Base-by-base conservation (phyloP, 2,329 filamentous ascomycete genomes). In the Scytalidium sp. region DNA sequence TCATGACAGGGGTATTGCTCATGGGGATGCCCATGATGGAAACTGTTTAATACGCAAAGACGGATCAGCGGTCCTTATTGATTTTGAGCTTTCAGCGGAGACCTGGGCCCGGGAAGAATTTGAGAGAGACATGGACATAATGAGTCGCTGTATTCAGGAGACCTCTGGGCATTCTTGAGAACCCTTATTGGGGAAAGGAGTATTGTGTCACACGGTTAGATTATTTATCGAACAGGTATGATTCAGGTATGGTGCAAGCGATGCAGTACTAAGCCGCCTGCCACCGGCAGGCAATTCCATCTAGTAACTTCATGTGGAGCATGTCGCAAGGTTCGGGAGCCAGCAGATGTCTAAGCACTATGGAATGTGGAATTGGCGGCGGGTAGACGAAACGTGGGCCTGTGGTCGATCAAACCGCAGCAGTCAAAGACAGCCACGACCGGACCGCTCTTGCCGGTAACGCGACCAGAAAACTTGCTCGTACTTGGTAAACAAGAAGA, bases 61-160 rank as follows among this genome's bases (percentile, higher is more conserved):
- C 3, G 53, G 47, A 2, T 46, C 53, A n/a, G 53, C 56, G 9
- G 50, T 49, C 8, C 21, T 59, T 3, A 23, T 59, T 2, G 56
- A 59, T 19, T 59, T 59, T 43, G 56, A 59, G 51, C 43, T 59
- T 17, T 48, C 53, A 1, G 21, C 47, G 10, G 46, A 50, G 36
- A 36, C 19, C 1, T 23, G 43, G 9, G 44, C 47, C 3, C 8
- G n/a, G 6, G 44, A 15, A 1, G 53, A 53, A 19, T 41, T 49
- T 25, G 43, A 42, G 3, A 46, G 50, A 20, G 56, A 59, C 21
- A 4, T 50, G 42, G 46, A 29, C 25, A 29, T 29, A 29, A 29
- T 29, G 25, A 29, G 13, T 29, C 25, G 25, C 25, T 29, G 25
- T 29, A 29, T 29, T 29, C 25, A 29, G 25, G 25, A 29, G 25